Percentiles rank a stretch among this genome's conserved stretches.
Conservation (phyloP, 257 asterid species). For the Euphrasia confusa region DNA sequence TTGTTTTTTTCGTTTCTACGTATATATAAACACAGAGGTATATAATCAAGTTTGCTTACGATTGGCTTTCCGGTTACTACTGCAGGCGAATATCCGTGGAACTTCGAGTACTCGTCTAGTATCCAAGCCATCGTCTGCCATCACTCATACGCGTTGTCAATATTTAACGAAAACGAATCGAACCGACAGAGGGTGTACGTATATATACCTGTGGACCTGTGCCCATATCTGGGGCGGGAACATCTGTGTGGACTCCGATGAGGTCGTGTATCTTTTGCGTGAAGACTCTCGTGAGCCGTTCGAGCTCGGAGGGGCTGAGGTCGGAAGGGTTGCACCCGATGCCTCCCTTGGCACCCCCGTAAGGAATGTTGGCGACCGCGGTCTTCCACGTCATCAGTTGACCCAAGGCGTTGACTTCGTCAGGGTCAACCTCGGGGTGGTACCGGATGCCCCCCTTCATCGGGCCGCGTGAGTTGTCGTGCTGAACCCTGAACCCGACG, state of each 20-base stretch:
- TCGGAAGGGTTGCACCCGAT: slow-evolving; percentile 82
- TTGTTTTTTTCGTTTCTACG: not conserved
- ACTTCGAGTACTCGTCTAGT: slow-evolving; percentile 91
- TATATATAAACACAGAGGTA: not conserved
- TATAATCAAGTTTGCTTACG: slow-evolving; percentile 35
- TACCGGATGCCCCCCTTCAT: slow-evolving; percentile 98
- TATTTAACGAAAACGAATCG: no score
- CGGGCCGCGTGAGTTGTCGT: slow-evolving; percentile 93
- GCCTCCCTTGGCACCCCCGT: slow-evolving; percentile 98
- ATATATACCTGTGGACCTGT: slow-evolving; percentile 68
- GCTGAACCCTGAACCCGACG: slow-evolving; percentile 90
- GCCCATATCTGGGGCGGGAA: slow-evolving; percentile 98
- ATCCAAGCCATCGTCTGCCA: slow-evolving; percentile 98
- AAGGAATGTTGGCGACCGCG: slow-evolving; percentile 92
- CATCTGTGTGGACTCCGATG: slow-evolving; percentile 79
- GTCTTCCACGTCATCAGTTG: slow-evolving; percentile 98
- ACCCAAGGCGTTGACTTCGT: slow-evolving; percentile 91
- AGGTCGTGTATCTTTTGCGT: slow-evolving; percentile 92
- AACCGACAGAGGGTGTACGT: no score
- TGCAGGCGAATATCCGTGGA: slow-evolving; percentile 93
- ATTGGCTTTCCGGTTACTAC: slow-evolving; percentile 89
- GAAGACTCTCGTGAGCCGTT: slow-evolving; percentile 82
- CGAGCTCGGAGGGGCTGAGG: slow-evolving; percentile 66
- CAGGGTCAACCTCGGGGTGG: slow-evolving; percentile 97
- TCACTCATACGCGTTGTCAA: not conserved